Evolutionary conservation across 768 basidiomycete species (phyloP), one percentile per base, ranked within the genome.

Genomic region (Roridomyces roridus): DNA sequence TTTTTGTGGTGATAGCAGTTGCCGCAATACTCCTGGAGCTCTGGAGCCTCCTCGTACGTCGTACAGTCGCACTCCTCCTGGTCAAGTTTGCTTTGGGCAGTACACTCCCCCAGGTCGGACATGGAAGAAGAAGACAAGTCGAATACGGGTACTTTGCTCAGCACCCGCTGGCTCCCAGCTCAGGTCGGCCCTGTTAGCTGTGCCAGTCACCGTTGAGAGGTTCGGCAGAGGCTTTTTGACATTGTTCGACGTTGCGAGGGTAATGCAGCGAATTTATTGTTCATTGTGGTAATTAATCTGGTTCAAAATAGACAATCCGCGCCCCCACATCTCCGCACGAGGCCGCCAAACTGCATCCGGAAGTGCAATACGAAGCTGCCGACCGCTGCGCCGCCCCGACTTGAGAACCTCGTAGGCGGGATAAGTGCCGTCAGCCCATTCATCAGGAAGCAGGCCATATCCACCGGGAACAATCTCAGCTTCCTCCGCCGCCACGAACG

Each of bases 381-480:
- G 46, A 0, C 15, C 6, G 1, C 45, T 40, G 2, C 53, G 46
- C 4, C 46, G 45, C 4, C 53, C 53, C 4, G 51, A 52, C 36
- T 53, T 56, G 24, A 66, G 18, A 21, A 59, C 46, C 24, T 61
- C 56, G 5, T 23, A 46, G 17, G 51, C 2, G 0, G 57, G 62
- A 26, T 67, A 67, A 11, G 31, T 20, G 1, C 42, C 51, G 0
- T 18, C 21, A 5, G 53, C 65, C 67, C 65, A 66, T 46, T 71
- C 66, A 1, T 29, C 42, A 11, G 55, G 48, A 6, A 46, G 47
- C 6, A 69, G 46, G 5, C 60, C 48, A 44, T 64, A 67, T 7
- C 63, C 37, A 9, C 26, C 14, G 0, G 60, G 64, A 2, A 61
- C 52, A 0, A 67, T 36, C 0, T 42, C 9, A 1, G 47, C 10